phyloP scores from a whole-genome alignment of 306 rosid genomes.

The Prunus kanzakura region DNA sequence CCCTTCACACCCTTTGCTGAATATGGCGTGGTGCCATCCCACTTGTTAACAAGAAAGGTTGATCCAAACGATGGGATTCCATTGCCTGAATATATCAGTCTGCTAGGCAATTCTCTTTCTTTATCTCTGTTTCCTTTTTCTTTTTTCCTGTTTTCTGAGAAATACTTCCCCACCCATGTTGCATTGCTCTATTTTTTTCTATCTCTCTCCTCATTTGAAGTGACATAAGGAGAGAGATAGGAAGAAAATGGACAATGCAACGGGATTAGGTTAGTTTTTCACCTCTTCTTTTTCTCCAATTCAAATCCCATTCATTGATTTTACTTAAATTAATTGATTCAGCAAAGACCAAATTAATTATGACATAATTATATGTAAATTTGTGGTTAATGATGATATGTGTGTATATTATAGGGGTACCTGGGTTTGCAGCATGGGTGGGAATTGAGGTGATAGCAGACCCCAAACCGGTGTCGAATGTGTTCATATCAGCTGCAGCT shows the following conservation, averaged over 20 bases:
- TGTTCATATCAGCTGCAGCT: slow-evolving; percentile 60
- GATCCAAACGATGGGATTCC: slow-evolving; percentile 39
- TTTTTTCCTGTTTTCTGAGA: too few relatives aligned
- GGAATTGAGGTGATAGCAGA: slow-evolving; percentile 52
- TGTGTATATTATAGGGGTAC: slow-evolving; percentile 32
- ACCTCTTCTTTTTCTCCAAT: too few relatives aligned
- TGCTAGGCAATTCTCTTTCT: slow-evolving; percentile 28
- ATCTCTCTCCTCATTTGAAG: too few relatives aligned
- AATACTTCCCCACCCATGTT: too few relatives aligned
- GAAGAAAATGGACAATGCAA: too few relatives aligned
- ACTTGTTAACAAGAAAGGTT: slow-evolving; percentile 19
- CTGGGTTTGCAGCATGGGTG: slow-evolving; percentile 72
- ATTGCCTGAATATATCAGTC: slow-evolving; percentile 45
- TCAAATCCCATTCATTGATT: not conserved
- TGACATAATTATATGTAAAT: not conserved
- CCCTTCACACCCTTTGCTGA: slow-evolving; percentile 36
- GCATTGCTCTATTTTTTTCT: too few relatives aligned
- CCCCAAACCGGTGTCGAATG: slow-evolving; percentile 46
- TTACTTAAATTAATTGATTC: not conserved
- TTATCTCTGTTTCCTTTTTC: not conserved
- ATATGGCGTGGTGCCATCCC: slow-evolving; percentile 30
- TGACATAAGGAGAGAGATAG: too few relatives aligned
- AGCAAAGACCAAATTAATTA: not conserved
- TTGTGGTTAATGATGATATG: not conserved
- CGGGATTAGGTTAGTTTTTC: too few relatives aligned